Evolutionary conservation across 345 rosid genomes (phyloP).

Genomic region (Eucalyptus microcorys): DNA sequence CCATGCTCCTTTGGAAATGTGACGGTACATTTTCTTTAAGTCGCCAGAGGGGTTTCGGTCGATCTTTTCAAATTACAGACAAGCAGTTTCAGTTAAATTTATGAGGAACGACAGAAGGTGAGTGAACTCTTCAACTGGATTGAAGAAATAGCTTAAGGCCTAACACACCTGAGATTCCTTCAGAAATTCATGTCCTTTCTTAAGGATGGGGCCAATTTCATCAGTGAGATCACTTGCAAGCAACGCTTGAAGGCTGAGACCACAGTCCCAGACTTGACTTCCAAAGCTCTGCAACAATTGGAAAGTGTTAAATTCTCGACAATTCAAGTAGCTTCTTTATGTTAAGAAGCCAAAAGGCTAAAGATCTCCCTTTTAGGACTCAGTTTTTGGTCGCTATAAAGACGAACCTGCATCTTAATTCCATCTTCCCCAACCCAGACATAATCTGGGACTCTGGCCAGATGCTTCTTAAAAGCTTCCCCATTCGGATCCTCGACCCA

Average conservation of each 20-base stretch:
- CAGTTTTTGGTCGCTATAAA: neutral
- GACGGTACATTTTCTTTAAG: conserved; percentile 33
- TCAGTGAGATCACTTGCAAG: conserved; percentile 39
- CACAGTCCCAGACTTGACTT: conserved; percentile 77
- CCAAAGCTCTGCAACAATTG: conserved; percentile 48
- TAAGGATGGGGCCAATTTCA: conserved; percentile 46
- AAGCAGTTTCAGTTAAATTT: neutral
- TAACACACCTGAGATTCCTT: conserved; percentile 61
- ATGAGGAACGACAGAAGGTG: neutral
- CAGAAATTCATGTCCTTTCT: conserved; percentile 63
- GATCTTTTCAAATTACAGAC: conserved; percentile 11
- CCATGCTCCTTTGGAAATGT: conserved; percentile 57
- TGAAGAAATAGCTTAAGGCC: neutral
- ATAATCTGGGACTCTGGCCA: conserved; percentile 64
- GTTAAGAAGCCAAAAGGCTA: neutral
- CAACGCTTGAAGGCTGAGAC: conserved; percentile 65
- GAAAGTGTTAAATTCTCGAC: neutral
- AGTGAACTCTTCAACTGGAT: neutral
- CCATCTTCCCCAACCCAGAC: conserved; percentile 96
- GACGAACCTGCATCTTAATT: conserved; percentile 67
- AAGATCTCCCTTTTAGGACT: neutral
- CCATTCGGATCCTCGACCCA: conserved; percentile 74
- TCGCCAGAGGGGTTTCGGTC: conserved; percentile 44
- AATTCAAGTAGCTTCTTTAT: neutral
- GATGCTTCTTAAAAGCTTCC: conserved; percentile 52